These are phyloP conservation scores for Mycena leptocephala DNA, from an alignment of 768 basidiomycete species.

Conservation along the genomic window DNA sequence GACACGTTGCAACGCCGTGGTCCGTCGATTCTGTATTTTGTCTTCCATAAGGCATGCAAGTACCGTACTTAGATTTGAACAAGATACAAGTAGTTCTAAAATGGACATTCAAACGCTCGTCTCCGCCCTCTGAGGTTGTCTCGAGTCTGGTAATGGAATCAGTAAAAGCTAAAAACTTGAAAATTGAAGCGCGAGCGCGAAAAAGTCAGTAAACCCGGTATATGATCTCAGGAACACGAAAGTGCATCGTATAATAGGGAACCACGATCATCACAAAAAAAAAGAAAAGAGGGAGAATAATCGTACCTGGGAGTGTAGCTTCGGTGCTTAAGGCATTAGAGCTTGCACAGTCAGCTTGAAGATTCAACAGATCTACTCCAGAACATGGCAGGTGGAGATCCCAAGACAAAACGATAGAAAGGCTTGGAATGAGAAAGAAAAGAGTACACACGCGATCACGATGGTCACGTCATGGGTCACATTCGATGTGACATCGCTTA, in stretches of 20 bases:
- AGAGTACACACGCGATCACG: background rate
- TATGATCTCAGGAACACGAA: conserved; percentile 57
- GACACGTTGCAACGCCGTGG: background rate
- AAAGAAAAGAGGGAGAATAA: no score
- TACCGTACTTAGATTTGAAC: no score
- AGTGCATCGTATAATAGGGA: conserved; percentile 75
- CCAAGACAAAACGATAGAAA: background rate
- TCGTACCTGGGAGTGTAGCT: no score
- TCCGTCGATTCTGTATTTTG: no score
- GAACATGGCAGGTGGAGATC: no score
- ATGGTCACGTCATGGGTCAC: background rate
- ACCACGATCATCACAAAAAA: conserved; percentile 64
- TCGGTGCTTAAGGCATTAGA: no score
- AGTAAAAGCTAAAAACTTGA: conserved; percentile 12
- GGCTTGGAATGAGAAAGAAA: background rate
- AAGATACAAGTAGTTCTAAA: background rate
- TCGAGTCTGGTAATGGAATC: conserved; percentile 15
- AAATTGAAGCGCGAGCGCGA: background rate
- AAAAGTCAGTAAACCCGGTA: conserved; percentile 62
- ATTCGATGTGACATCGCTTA: background rate
- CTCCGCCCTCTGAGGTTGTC: background rate
- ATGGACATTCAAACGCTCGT: no score
- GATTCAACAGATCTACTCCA: no score
- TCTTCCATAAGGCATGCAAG: no score
- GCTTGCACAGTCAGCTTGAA: no score